Evolutionary conservation across 352 stramenopile genomes (phyloP).

Genomic region (Phytophthora cryptogea): DNA sequence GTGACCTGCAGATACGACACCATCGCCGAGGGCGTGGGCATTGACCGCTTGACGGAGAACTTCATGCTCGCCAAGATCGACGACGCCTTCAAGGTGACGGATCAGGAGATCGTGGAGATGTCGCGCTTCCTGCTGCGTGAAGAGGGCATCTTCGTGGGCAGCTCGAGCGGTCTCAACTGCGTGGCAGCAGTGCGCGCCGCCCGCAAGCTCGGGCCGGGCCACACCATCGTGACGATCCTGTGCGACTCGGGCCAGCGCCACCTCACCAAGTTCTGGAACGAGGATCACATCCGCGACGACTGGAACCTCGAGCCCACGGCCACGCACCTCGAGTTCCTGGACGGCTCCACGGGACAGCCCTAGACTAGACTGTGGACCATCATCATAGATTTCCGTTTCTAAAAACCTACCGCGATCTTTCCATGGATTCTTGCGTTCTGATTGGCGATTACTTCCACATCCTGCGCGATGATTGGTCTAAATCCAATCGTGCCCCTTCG

Average conservation of each 20-base stretch:
- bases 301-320: slow-evolving; percentile 69
- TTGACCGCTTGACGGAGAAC: slow-evolving; percentile 97
- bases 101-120: slow-evolving; percentile 98
- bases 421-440: slow-evolving; percentile 24
- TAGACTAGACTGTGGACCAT: no score
- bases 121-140: slow-evolving; percentile 95
- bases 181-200: slow-evolving; percentile 78
- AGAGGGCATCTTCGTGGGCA: slow-evolving; percentile 97
- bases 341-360: slow-evolving; percentile 67
- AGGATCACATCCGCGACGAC: slow-evolving; percentile 67
- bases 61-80: slow-evolving; percentile 92
- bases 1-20: slow-evolving; percentile 92
- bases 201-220: slow-evolving; percentile 74
- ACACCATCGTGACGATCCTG: slow-evolving; percentile 87
- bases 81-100: slow-evolving; percentile 87
- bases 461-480: slow-evolving; percentile 12
- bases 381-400: slow-evolving; percentile 2
- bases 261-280: slow-evolving; percentile 90
- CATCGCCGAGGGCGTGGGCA: slow-evolving; percentile 97
- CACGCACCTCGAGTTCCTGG: slow-evolving; percentile 71
- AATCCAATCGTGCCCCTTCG: slow-evolving; percentile 13
- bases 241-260: slow-evolving; percentile 91
- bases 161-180: slow-evolving; percentile 87
- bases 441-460: no score
- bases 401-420: slow-evolving; percentile 32